Percentiles rank a stretch among this genome's conserved stretches.
phyloP scores from a whole-genome alignment of 805 yeast species.

The Candida insectalens region DNA sequence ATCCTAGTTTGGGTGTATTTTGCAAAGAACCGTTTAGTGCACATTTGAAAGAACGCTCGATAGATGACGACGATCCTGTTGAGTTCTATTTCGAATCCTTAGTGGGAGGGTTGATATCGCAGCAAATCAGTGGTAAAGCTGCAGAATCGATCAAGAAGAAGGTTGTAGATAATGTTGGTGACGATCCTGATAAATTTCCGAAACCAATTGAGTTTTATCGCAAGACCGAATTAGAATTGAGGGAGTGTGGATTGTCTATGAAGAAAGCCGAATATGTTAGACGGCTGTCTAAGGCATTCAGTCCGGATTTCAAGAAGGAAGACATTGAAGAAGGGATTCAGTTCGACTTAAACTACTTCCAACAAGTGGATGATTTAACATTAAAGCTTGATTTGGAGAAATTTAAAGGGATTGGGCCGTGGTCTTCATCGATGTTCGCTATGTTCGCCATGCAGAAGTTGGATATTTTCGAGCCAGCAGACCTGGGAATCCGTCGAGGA shows the following conservation, averaged over 20 bases:
- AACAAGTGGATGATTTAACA: constrained; percentile 8
- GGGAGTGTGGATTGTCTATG: constrained; percentile 58
- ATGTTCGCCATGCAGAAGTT: constrained; percentile 56
- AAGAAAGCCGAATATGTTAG: constrained; percentile 58
- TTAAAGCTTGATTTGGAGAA: constrained; percentile 11
- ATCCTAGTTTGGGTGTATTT: constrained; percentile 12
- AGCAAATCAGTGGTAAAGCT: constrained; percentile 75
- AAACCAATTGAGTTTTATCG: constrained; percentile 37
- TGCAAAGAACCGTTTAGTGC: constrained; percentile 3
- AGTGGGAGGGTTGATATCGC: constrained; percentile 47
- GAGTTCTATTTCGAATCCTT: constrained; percentile 31
- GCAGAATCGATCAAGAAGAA: constrained; percentile 54
- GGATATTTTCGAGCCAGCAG: constrained; percentile 70
- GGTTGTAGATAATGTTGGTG: constrained; percentile 8
- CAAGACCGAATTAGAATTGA: constrained; percentile 35
- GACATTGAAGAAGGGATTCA: constrained; percentile 9
- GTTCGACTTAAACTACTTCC: constrained; percentile 11
- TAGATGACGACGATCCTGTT: constrained; percentile 4
- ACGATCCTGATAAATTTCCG: constrained; percentile 30
- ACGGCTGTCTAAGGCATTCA: constrained; percentile 44
- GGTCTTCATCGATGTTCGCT: constrained; percentile 89
- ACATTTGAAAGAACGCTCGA: neutral
- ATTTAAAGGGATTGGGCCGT: constrained; percentile 66
- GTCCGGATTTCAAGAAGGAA: constrained; percentile 13
- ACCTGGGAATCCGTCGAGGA: constrained; percentile 81